Evolutionary conservation across 306 rosid genomes (phyloP), one percentile per base, ranked within the genome.

Genomic region (Castanospermum australe): DNA sequence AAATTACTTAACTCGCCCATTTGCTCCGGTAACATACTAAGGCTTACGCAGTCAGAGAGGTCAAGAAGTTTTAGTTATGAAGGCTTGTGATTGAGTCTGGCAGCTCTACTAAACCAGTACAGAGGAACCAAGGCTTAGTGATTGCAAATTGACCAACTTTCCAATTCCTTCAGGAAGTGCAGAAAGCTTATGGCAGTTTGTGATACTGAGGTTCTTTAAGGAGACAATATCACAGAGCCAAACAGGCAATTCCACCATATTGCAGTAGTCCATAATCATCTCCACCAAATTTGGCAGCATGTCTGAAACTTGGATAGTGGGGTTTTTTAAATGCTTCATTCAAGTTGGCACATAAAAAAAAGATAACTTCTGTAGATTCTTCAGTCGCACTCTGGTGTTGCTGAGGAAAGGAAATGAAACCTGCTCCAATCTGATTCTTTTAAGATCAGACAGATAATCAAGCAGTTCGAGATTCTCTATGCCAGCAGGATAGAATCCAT

Each of bases 321-420:
- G 8, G 13, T 75, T 73, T n/a, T 15, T 45, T 44, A 47, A 87
- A 88, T 48, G 90, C 88, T 44, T 82, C 67, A 59, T 82, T 81
- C 12, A 87, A 67, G 28, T 84, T 87, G n/a, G 84, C 98, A 90
- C 93, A 86, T 88, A n/a, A 71, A 90, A n/a, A n/a, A 91, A 38
- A 8, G 98, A 91, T 21, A 83, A 36, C 42, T 93, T 91, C 39
- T 61, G 69, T 15, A 91, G 75, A 59, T 84, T 86, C 86, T 67
- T 70, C 79, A 92, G 35, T 48, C 44, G 79, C 32, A 38, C 8
- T 5, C 59, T 39, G 0, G 65, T 70, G 61, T 82, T 56, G 59
- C 44, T 20, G 17, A 90, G 76, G 48, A 74, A 76, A 73, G 89
- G 84, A 80, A 89, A 50, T 2, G 83, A 69, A 52, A 90, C 78